Conservation (phyloP, 805 yeast species). For the Saccharomycopsis synnaedendra region DNA sequence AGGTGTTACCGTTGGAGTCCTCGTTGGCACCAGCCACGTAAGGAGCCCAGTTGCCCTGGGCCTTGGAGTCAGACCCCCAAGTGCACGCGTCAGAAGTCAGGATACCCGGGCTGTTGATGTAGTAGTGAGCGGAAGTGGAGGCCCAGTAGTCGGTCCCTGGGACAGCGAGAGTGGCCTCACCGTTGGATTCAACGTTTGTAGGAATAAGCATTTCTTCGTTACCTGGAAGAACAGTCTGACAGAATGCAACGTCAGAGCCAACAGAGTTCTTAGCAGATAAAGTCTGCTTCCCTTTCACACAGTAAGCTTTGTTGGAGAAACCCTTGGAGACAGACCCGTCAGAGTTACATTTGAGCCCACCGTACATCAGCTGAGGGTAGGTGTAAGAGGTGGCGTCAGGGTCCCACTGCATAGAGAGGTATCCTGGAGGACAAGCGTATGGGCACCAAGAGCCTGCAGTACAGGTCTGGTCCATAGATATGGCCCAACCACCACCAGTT, state of each 20-base stretch:
- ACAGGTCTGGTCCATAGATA: slow-evolving; percentile 65
- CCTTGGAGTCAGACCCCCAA: slow-evolving; percentile 66
- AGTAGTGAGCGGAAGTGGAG: slow-evolving; percentile 76
- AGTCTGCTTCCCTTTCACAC: slow-evolving; percentile 71
- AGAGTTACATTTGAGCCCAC: slow-evolving; percentile 70
- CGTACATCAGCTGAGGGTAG: slow-evolving; percentile 70
- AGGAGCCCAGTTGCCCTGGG: slow-evolving; percentile 88
- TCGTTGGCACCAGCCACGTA: slow-evolving; percentile 87
- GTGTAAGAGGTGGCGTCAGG: slow-evolving; percentile 58
- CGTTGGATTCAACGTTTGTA: slow-evolving; percentile 45
- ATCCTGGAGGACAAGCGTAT: slow-evolving; percentile 85
- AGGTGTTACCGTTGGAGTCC: slow-evolving; percentile 60
- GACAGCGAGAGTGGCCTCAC: slow-evolving; percentile 54
- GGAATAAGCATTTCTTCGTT: slow-evolving; percentile 93
- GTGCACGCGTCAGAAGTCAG: slow-evolving; percentile 65
- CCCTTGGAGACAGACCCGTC: slow-evolving; percentile 61
- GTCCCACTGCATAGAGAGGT: slow-evolving; percentile 85
- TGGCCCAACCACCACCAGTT: slow-evolving; percentile 77
- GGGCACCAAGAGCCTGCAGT: slow-evolving; percentile 77
- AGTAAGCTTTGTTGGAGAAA: slow-evolving; percentile 43
- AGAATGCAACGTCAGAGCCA: slow-evolving; percentile 57
- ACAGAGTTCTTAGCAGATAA: slow-evolving; percentile 51
- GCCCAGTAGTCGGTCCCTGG: slow-evolving; percentile 84
- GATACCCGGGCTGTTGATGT: slow-evolving; percentile 76
- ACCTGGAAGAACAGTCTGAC: slow-evolving; percentile 91